These are phyloP conservation scores for Neofusicoccum parvum DNA, from an alignment of 2,329 filamentous ascomycete species.

Conservation along the genomic window DNA sequence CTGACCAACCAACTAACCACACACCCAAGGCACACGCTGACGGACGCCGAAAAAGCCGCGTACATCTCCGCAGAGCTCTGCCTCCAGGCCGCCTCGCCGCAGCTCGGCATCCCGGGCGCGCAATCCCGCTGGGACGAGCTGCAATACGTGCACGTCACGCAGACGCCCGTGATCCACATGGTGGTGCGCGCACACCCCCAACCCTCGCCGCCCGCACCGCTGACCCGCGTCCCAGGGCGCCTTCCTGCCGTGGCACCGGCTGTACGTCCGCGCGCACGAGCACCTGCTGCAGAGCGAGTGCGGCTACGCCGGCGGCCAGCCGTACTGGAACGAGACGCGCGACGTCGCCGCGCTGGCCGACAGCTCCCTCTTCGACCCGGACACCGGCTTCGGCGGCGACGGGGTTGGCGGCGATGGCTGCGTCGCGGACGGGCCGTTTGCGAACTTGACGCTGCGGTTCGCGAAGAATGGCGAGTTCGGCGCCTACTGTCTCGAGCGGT, in stretches of 20 bases:
- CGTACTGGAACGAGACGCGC: slow-evolving; percentile 27
- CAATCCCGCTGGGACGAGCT: slow-evolving; percentile 21
- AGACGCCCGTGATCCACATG: background rate
- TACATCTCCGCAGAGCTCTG: slow-evolving; percentile 23
- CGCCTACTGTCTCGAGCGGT: slow-evolving; percentile 19
- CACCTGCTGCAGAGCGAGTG: slow-evolving; percentile 48
- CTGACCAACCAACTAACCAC: background rate
- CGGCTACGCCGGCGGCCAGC: slow-evolving; percentile 47
- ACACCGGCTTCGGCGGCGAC: slow-evolving; percentile 22
- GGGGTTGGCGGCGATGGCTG: slow-evolving; percentile 28
- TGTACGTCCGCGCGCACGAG: slow-evolving; percentile 47
- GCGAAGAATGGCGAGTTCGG: slow-evolving; percentile 27
- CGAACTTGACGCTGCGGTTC: slow-evolving; percentile 36
- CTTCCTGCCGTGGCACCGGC: slow-evolving; percentile 51
- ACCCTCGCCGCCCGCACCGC: no score
- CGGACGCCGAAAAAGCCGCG: slow-evolving; percentile 9
- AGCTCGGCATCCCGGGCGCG: background rate
- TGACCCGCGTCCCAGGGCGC: background rate
- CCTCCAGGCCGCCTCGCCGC: slow-evolving; percentile 8
- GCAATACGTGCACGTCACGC: slow-evolving; percentile 11
- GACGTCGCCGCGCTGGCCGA: background rate
- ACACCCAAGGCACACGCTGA: slow-evolving; percentile 3
- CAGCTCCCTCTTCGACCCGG: slow-evolving; percentile 19
- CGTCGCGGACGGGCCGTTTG: slow-evolving; percentile 40
- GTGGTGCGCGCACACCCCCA: background rate